Evolutionary conservation across 371 early-diverging fungal genomes (phyloP).

Genomic region (Lichtheimia ornata): DNA sequence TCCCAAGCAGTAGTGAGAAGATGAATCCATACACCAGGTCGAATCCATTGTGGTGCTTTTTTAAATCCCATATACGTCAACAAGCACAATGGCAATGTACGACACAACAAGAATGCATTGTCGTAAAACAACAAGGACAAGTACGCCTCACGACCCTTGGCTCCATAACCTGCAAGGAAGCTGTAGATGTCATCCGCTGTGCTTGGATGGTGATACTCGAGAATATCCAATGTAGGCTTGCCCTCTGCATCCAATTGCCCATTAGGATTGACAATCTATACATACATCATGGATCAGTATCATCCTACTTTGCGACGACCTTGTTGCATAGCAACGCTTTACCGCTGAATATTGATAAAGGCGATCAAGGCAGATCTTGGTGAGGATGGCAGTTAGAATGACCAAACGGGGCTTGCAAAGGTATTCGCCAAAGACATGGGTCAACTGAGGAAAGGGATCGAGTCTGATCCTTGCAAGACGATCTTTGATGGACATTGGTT

Average conservation of each 20-base stretch:
- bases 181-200: constrained; percentile 35
- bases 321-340: constrained; percentile 13
- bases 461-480: constrained; percentile 31
- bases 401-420: constrained; percentile 44
- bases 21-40: constrained; percentile 46
- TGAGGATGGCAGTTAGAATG: constrained; percentile 32
- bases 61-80: constrained; percentile 37
- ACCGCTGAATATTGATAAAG: constrained; percentile 44
- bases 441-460: constrained; percentile 43
- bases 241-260: constrained; percentile 27
- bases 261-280: constrained; percentile 45
- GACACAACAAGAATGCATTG: constrained; percentile 32
- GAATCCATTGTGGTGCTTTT: constrained; percentile 29
- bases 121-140: constrained; percentile 36
- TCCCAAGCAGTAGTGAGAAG: constrained; percentile 30
- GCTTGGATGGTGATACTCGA: constrained; percentile 41
- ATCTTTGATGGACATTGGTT: constrained; percentile 8
- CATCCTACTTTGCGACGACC: too few relatives aligned
- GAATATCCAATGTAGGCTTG: constrained; percentile 39
- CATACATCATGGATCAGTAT: background rate
- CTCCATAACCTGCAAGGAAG: constrained; percentile 34
- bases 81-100: constrained; percentile 36
- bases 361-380: constrained; percentile 48
- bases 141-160: constrained; percentile 47
- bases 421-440: constrained; percentile 22